These are phyloP conservation scores for Agrocybe pediades DNA, from an alignment of 768 basidiomycete genomes.

Conservation along the genomic window DNA sequence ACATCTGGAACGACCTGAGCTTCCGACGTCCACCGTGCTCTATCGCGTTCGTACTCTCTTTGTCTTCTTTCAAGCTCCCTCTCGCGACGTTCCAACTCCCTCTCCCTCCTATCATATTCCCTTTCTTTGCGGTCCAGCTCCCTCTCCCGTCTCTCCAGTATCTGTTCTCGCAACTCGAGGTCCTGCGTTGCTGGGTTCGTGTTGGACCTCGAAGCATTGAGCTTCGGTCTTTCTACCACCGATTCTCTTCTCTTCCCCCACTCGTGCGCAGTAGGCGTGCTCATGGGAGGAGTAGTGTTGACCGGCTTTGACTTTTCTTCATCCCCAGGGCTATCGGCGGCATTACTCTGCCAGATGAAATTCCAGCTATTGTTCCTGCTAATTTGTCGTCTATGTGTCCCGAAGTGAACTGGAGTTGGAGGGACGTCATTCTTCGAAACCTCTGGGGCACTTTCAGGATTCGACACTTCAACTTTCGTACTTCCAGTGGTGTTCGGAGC, in stretches of 20 bases:
- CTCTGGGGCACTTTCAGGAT: too few relatives aligned
- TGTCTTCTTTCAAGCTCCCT: slow-evolving; percentile 24
- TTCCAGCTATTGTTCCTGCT: slow-evolving; percentile 3
- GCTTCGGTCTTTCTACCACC: neutral
- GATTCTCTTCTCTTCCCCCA: neutral
- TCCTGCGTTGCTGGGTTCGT: neutral
- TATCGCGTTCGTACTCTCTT: slow-evolving; percentile 22
- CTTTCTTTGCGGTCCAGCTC: slow-evolving; percentile 14
- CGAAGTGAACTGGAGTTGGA: neutral
- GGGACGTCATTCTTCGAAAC: too few relatives aligned
- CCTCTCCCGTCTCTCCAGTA: slow-evolving; percentile 14
- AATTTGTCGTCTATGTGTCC: neutral
- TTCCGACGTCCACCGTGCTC: slow-evolving; percentile 11
- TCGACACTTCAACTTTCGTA: too few relatives aligned
- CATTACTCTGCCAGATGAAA: slow-evolving; percentile 7
- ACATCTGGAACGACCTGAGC: slow-evolving; percentile 1
- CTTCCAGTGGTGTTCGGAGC: too few relatives aligned
- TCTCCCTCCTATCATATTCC: slow-evolving; percentile 20
- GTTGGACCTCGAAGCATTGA: neutral
- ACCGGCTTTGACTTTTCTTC: neutral
- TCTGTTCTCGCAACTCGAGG: slow-evolving; percentile 5
- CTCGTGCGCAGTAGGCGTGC: neutral
- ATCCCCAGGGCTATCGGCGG: neutral
- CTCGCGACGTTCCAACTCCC: slow-evolving; percentile 23
- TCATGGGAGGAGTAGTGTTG: neutral